Base-by-base conservation (phyloP, 148 eudicot genomes). In the Silene latifolia region DNA sequence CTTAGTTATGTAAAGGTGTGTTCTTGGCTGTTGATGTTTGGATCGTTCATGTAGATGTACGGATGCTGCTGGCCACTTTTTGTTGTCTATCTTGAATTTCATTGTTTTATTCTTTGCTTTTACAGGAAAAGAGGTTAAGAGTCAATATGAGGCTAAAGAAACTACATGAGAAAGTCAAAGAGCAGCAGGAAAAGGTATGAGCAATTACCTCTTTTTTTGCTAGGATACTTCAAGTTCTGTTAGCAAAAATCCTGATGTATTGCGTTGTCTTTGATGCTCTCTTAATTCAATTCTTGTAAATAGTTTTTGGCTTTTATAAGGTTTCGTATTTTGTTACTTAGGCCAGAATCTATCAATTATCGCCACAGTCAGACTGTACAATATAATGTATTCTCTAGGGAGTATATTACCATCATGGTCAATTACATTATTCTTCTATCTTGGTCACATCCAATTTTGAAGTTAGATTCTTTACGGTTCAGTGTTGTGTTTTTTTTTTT, bases 141-240 rank as follows among this genome's bases (percentile, higher is more conserved):
- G 91, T 90, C 66, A 88, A 90, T 64, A 88, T 86, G 95, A 83
- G 91, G 75, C 82, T 90, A 66, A 84, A 85, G 79, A 90, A 82
- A 67, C 76, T 90, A 51, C 95, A 83, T 6, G 91, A 90, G 53
- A 86, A 86, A 81, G 95, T 90, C 35, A 90, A 90, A 80, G 86
- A 88, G 77, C 91, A 90, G 0, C 91, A 90, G 53, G 95, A 90
- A 81, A 90, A 85, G 84, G 89, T 89, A 25, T n/a, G 79, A 67
- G 3, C 58, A 18, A 10, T 51, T 44, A 69, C 58, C 24, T 48
- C 29, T 51, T 23, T 75, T 9, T 42, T 54, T 12, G 63, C 3
- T 39, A 14, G 25, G 61, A 21, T 18, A n/a, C 48, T 11, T 74
- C 6, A 39, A 39, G 44, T 39, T 4, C 44, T 5, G 42, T 73